A percentile compares a stretch with the other conserved stretches of the same genome.
phyloP scores from a whole-genome alignment of 2,329 filamentous ascomycete genomes.

The Harringtonia lauricola region DNA sequence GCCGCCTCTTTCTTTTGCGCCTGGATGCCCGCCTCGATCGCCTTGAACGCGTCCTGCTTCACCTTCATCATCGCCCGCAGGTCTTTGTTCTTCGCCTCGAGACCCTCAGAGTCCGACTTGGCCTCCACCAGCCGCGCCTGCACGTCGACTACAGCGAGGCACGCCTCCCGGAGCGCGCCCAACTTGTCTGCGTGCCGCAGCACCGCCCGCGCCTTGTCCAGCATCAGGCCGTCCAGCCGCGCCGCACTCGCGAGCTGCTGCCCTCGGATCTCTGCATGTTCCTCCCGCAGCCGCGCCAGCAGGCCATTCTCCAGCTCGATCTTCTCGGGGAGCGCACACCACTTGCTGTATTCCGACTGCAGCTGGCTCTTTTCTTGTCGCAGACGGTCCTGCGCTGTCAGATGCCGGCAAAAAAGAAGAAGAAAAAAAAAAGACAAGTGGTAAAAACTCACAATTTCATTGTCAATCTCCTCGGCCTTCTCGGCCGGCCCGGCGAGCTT shows the following conservation, averaged over 20 bases:
- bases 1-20: not conserved
- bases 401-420: not conserved
- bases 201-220: conserved; percentile 44
- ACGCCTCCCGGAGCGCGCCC: conserved; percentile 46
- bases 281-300: conserved; percentile 20
- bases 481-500: conserved; percentile 26
- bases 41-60: conserved; percentile 27
- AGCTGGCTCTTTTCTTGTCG: conserved; percentile 53
- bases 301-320: conserved; percentile 35
- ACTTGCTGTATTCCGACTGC: conserved; percentile 55
- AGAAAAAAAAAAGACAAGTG: not conserved
- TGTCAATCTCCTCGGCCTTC: conserved; percentile 28
- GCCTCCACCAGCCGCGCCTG: conserved; percentile 69
- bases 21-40: conserved; percentile 21
- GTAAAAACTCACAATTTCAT: conserved; percentile 31
- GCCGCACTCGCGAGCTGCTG: conserved; percentile 25
- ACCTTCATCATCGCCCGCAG: conserved; percentile 42
- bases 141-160: conserved; percentile 55
- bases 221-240: conserved; percentile 36
- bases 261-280: conserved; percentile 16
- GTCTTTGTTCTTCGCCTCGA: conserved; percentile 54
- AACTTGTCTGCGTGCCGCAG: conserved; percentile 48
- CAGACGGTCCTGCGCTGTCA: conserved; percentile 30
- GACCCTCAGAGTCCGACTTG: conserved; percentile 60
- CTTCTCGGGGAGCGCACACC: conserved; percentile 57